Evolutionary conservation across 495 filamentous ascomycete genomes (phyloP).

Genomic region (Xylaria bambusicola): DNA sequence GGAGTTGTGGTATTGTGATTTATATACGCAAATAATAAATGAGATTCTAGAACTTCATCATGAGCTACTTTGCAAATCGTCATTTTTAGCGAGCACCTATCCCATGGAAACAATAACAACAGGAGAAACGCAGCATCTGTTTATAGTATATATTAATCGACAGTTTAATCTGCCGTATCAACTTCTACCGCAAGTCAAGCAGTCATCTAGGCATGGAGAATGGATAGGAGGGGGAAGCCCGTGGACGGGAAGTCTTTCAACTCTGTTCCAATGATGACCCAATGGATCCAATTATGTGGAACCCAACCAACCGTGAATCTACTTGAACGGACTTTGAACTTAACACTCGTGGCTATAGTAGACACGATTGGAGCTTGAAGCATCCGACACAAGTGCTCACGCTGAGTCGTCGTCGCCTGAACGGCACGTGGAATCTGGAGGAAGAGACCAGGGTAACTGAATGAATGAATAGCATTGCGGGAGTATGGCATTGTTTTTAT

Average conservation of each 20-base stretch:
- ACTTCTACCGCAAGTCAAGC: no score
- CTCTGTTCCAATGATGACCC: neutral
- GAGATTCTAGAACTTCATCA: conserved; percentile 11
- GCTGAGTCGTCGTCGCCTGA: no score
- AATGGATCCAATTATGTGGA: neutral
- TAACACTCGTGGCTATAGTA: no score
- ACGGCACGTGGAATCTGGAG: no score
- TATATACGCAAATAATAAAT: conserved; percentile 25
- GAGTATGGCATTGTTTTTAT: conserved; percentile 14
- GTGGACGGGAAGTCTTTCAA: neutral
- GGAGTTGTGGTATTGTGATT: conserved; percentile 15
- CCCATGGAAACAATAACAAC: neutral
- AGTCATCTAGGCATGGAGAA: neutral
- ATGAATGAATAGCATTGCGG: conserved; percentile 3
- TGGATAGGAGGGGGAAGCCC: no score
- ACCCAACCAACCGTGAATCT: no score
- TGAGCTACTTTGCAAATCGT: neutral
- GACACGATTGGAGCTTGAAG: no score
- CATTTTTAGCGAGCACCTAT: neutral
- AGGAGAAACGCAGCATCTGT: no score
- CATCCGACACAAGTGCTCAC: no score
- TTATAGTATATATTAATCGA: neutral
- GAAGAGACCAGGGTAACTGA: neutral
- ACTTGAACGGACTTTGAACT: no score
- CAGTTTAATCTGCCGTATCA: no score